These are phyloP conservation scores for Raphanus raphanistrum DNA, from an alignment of 345 rosid species.

Conservation along the genomic window DNA sequence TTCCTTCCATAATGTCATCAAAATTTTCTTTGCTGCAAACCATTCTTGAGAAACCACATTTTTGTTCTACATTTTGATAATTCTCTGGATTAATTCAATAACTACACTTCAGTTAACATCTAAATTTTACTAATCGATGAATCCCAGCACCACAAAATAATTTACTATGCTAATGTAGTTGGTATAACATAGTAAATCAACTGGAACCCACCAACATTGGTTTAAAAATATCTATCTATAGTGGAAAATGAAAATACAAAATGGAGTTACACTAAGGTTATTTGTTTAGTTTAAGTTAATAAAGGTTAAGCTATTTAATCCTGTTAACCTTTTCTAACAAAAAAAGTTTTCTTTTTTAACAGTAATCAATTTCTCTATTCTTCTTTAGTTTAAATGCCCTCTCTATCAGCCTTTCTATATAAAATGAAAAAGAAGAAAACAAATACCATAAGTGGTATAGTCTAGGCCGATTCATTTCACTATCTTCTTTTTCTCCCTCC, in stretches of 20 bases:
- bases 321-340: not conserved
- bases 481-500: conserved; percentile 13
- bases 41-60: not conserved
- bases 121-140: not conserved
- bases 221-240: not conserved
- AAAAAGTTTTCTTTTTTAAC: not conserved
- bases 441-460: conserved; percentile 41
- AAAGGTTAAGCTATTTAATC: conserved; percentile 18
- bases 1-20: too few relatives aligned
- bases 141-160: not conserved
- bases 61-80: not conserved
- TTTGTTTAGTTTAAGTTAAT: conserved; percentile 6
- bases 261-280: not conserved
- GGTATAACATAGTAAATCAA: not conserved
- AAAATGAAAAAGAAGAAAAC: conserved; percentile 23
- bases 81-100: not conserved
- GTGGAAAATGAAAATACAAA: not conserved
- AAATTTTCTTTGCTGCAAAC: too few relatives aligned
- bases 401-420: conserved; percentile 29
- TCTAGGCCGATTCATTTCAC: conserved; percentile 38
- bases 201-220: conserved; percentile 10
- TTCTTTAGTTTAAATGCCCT: conserved; percentile 12
- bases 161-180: not conserved
- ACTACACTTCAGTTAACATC: not conserved
- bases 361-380: conserved; percentile 9